Percentiles rank a stretch among this genome's conserved stretches.
These are phyloP conservation scores for Taiozyma onychis DNA, from an alignment of 1,139 yeast genomes.

Conservation along the genomic window DNA sequence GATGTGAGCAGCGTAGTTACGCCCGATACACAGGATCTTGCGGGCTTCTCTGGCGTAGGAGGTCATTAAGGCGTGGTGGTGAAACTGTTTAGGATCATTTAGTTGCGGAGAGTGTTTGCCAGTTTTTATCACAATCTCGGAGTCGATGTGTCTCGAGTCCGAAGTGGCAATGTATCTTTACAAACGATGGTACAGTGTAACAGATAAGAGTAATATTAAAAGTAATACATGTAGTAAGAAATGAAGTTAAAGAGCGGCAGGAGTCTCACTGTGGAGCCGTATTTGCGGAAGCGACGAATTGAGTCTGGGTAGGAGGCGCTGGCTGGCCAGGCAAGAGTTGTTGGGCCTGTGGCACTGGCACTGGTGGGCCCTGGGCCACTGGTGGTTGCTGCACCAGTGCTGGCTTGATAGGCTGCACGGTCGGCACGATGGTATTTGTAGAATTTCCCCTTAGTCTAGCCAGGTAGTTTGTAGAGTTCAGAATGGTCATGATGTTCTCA, in stretches of 20 bases:
- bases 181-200: background rate
- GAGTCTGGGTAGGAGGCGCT: background rate
- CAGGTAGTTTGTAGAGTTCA: conserved; percentile 20
- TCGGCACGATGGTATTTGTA: conserved; percentile 20
- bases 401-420: conserved; percentile 25
- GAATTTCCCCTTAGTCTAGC: conserved; percentile 23
- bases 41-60: conserved; percentile 59
- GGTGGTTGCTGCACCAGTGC: conserved; percentile 18
- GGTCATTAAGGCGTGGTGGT: background rate
- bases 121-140: background rate
- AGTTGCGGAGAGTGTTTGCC: background rate
- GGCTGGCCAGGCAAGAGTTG: background rate
- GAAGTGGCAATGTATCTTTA: background rate
- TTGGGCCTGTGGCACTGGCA: conserved; percentile 1
- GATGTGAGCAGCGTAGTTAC: conserved; percentile 94
- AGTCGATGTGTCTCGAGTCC: background rate
- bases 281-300: background rate
- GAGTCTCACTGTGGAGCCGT: background rate
- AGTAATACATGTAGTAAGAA: background rate
- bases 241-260: background rate
- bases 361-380: background rate
- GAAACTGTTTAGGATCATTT: background rate
- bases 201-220: background rate
- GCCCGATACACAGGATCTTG: conserved; percentile 89
- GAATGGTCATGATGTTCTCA: conserved; percentile 13